Evolutionary conservation across 306 rosid species (phyloP), one percentile per base, ranked within the genome.

Genomic region (Vigna reflexopilosa): DNA sequence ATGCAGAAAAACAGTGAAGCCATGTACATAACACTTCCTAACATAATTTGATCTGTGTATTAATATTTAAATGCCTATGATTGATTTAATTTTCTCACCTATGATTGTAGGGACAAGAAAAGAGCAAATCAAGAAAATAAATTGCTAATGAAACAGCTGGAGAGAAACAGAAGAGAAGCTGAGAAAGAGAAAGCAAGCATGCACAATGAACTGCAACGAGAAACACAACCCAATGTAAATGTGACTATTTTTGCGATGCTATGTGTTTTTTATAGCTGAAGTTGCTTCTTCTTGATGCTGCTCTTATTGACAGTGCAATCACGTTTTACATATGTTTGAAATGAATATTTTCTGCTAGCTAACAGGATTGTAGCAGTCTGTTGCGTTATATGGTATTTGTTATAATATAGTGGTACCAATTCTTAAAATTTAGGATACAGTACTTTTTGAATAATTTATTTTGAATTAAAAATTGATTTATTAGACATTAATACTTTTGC

Each of bases 51-150:
- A 19, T 77, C 54, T 70, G 75, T 66, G 73, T 28, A 62, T 75
- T 50, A 69, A 64, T 8, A 8, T 70, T 45, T 79, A 51, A 45
- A 10, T 38, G 64, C 6, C 9, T 19, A 2, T 65, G 49, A 34
- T 51, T 42, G 26, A 26, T 72, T 76, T 32, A 51, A 51, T 56
- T 51, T 59, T 82, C 42, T 65, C 30, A 65, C 34, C 54, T 59
- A 64, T 77, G 64, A 77, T 71, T 74, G 54, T 40, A 95, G 99
- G 89, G 96, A 73, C 79, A 90, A 80, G 78, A 93, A 87, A 81
- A 90, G 91, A 63, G 87, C 91, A 79, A 87, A 77, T 81, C 84
- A 76, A 80, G 90, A 88, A 84, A 91, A 90, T 63, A 93, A 89
- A 82, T 57, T 91, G 85, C 78, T 85, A 20, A 70, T 88, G 82